A percentile compares a stretch with the other conserved stretches of the same genome.
These are phyloP conservation scores for Pleoardoris graminearum DNA, from an alignment of 2,329 filamentous ascomycete species.

Conservation along the genomic window DNA sequence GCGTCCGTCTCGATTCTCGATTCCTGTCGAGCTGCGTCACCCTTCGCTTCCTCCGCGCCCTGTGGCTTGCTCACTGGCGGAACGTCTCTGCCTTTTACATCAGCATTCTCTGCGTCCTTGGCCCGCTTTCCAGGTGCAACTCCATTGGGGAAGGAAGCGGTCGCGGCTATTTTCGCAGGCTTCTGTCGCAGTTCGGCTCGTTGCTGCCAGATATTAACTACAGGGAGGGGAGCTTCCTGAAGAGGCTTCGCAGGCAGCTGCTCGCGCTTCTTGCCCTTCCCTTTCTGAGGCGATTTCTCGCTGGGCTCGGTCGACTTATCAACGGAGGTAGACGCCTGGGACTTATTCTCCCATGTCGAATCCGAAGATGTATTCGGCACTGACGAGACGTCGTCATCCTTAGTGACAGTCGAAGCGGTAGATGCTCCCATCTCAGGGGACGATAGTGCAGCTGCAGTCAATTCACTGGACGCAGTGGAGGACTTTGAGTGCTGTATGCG, in stretches of 20 bases:
- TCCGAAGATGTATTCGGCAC: slow-evolving; percentile 67
- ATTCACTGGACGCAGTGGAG: slow-evolving; percentile 11
- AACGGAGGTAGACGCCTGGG: slow-evolving; percentile 63
- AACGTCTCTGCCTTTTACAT: slow-evolving; percentile 24
- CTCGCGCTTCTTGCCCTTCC: slow-evolving; percentile 37
- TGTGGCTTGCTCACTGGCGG: slow-evolving; percentile 25
- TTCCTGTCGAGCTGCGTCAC: slow-evolving; percentile 30
- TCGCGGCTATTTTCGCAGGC: slow-evolving; percentile 29
- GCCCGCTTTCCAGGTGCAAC: slow-evolving; percentile 30
- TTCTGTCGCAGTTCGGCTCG: slow-evolving; percentile 63
- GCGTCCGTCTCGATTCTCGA: slow-evolving; percentile 27
- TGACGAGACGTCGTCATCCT: slow-evolving; percentile 64
- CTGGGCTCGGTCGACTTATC: slow-evolving; percentile 63
- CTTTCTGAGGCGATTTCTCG: slow-evolving; percentile 59
- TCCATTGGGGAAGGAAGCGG: slow-evolving; percentile 22
- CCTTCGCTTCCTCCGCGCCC: slow-evolving; percentile 35
- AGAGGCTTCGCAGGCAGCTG: slow-evolving; percentile 60
- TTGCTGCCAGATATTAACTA: slow-evolving; percentile 87
- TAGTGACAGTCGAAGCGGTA: slow-evolving; percentile 57
- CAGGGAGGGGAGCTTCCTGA: slow-evolving; percentile 78
- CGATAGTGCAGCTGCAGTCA: slow-evolving; percentile 38
- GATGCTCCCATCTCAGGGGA: slow-evolving; percentile 61
- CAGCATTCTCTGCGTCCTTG: slow-evolving; percentile 16
- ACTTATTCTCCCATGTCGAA: slow-evolving; percentile 68
- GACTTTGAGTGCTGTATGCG: slow-evolving; percentile 25